Base-by-base conservation (phyloP, 495 filamentous ascomycete species). In the Penicillium coprophilum region DNA sequence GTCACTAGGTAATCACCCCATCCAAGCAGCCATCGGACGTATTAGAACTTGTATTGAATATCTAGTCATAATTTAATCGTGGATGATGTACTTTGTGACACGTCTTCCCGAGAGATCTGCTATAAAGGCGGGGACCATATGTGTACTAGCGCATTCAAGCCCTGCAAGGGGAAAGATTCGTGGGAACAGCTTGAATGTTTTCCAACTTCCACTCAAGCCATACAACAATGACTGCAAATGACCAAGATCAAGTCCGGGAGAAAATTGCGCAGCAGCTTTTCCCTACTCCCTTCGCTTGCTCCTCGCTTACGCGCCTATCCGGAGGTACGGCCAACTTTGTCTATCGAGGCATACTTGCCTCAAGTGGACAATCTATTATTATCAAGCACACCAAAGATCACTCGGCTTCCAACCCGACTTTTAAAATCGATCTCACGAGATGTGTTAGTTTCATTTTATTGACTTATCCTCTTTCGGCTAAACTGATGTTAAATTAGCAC, bases 281-380 rank as follows among this genome's bases (percentile, higher is more conserved):
- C 3, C 38, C 56, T 31, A 84, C 76, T 0, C 65, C 67, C 0
- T 86, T 79, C 58, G 77, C 75, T 19, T 82, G 82, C 56, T 72
- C 76, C 5, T 73, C 76, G 0, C 65, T 85, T 6, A 66, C 57
- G 2, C 65, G 64, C 3, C 66, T 85, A 4, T 80, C 77, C 17
- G 82, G 83, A 5, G 83, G 84, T 13, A 81, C 75, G 1, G 80
- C 80, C 49, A 86, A 86, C 58, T 86, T 81, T 57, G 78, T 82
- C 49, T 86, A 84, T 63, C 76, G 79, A 30, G 84, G 80, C n/a
- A 64, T 41, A 27, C 70, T 81, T 4, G 36, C 55, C 6, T 62
- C 61, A 5, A 69, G 77, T 9, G 60, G 71, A 21, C 57, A 59
- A 6, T 71, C 69, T 0, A 75, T 86, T 20, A 68, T 82, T 32